Evolutionary conservation across 768 basidiomycete species (phyloP), one percentile per base, ranked within the genome.

Genomic region (Pulveroboletus sp.): DNA sequence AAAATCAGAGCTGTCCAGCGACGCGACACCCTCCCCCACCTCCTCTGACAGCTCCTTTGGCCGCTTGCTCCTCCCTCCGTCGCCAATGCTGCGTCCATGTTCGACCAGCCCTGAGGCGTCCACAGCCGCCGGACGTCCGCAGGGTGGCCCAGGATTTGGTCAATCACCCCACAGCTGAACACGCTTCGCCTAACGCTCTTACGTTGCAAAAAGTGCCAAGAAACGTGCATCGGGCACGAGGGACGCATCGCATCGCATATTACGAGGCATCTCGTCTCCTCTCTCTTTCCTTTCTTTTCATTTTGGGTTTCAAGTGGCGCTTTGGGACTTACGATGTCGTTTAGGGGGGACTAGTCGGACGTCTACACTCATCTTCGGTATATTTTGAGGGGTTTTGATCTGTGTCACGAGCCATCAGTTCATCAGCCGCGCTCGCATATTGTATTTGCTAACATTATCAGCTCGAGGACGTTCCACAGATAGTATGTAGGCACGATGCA

Each of bases 171-270:
- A 56, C 62, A 42, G 6, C 35, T 58, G 30, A 56, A 26, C 51
- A 17, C 24, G 30, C 17, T 52, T 55, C 51, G 52, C 51, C 41
- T 52, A 46, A 28, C 42, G 8, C 17, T 14, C 52, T 65, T 65
- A 67, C 64, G 65, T 61, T 42, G 52, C 47, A 39, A 18, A 41
- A 51, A 43, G 50, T 33, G 37, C 36, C 18, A 50, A 44, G 43
- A 45, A 56, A 58, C 65, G 54, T 67, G 65, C 57, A 39, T 61
- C 32, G n/a, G 42, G 51, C 58, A 60, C 47, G 60, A 63, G 58
- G 65, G 44, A 43, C 45, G 31, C 31, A 21, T 21, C 3, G 21
- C 40, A 41, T 46, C 44, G 12, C 35, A 35, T 21, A 32, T 21
- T 24, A 15, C 8, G 6, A 30, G 33, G 28, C 36, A 15, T 38